Evolutionary conservation across 148 eudicot species (phyloP), one percentile per base, ranked within the genome.

Genomic region (Rhododendron simsii): DNA sequence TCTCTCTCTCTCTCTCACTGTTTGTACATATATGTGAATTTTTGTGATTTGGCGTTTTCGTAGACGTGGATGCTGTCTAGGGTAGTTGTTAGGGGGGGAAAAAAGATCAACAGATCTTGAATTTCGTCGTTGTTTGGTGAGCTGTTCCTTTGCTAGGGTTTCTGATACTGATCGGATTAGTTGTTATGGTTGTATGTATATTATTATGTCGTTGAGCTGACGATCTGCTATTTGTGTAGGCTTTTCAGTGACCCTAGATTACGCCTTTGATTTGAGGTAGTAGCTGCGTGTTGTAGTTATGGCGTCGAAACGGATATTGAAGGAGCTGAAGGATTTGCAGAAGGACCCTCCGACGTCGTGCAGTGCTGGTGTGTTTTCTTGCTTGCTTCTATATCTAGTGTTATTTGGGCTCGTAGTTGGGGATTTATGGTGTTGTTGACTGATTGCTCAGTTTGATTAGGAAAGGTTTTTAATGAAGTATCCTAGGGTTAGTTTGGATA

Each of bases 321-420:
- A 89, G 87, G 90, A 89, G 89, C 90, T 89, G 65, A 89, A 89
- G 87, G 90, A 89, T 89, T 84, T 89, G 87, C 90, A 89, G 90
- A 89, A 89, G 90, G 90, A 89, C 37, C 90, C 90, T 81, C 90
- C 90, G 4, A 89, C 90, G 4, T 89, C 90, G 14, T 89, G 90
- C 90, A 89, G 90, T 45, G 90, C 90, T 16, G 90, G 90, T 90
- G 78, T 69, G 84, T 44, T 53, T 30, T 81, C 26, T 20, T 30
- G 78, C 13, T 35, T 33, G 76, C 9, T 71, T 71, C 7, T 69
- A 4, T 28, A 33, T 71, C 39, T 13, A 33, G 74, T 67, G 33
- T 71, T 71, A 4, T 71, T 30, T 71, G 5, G 76, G 76, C 41
- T 71, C 15, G 20, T 14, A 1, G 76, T 15, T 33, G 37, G 14